Conservation (phyloP, 768 basidiomycete species). For the Dioszegia aurantiaca region DNA sequence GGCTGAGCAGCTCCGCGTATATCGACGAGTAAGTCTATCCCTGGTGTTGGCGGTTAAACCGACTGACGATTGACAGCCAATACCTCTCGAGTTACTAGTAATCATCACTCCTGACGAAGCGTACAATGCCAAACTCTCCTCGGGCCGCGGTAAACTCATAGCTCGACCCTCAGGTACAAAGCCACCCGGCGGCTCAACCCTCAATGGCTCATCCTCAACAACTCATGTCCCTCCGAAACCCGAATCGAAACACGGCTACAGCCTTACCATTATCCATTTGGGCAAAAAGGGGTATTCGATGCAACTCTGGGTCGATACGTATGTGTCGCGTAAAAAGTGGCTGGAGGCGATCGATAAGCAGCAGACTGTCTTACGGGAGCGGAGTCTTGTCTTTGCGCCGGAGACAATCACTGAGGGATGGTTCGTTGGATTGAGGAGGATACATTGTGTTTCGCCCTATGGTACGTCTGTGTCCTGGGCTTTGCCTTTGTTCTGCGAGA, state of each 20-base stretch:
- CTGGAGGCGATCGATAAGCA: slow-evolving; percentile 85
- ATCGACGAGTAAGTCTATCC: slow-evolving; percentile 70
- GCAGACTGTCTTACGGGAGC: slow-evolving; percentile 76
- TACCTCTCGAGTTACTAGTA: slow-evolving; percentile 86
- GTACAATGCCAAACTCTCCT: slow-evolving; percentile 53
- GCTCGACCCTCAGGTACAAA: slow-evolving; percentile 27
- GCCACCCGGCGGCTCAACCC: neutral
- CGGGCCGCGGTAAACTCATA: slow-evolving; percentile 34
- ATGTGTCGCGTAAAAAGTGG: slow-evolving; percentile 86
- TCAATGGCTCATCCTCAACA: slow-evolving; percentile 24
- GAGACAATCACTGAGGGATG: slow-evolving; percentile 79
- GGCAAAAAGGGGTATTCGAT: slow-evolving; percentile 89
- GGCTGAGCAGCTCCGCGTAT: slow-evolving; percentile 87
- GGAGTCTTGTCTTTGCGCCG: slow-evolving; percentile 83
- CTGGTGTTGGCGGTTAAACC: neutral
- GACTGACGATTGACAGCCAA: slow-evolving; percentile 63
- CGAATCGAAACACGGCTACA: slow-evolving; percentile 74
- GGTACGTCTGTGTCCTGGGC: slow-evolving; percentile 60
- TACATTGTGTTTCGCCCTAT: slow-evolving; percentile 84
- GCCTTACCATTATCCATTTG: slow-evolving; percentile 89
- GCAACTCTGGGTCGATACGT: slow-evolving; percentile 84
- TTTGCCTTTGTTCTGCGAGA: too few relatives aligned
- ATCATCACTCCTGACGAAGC: slow-evolving; percentile 74
- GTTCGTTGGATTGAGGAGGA: slow-evolving; percentile 77
- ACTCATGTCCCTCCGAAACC: slow-evolving; percentile 50